phyloP scores from a whole-genome alignment of 2,329 filamentous ascomycete genomes.

The Camptophora hylomeconis region DNA sequence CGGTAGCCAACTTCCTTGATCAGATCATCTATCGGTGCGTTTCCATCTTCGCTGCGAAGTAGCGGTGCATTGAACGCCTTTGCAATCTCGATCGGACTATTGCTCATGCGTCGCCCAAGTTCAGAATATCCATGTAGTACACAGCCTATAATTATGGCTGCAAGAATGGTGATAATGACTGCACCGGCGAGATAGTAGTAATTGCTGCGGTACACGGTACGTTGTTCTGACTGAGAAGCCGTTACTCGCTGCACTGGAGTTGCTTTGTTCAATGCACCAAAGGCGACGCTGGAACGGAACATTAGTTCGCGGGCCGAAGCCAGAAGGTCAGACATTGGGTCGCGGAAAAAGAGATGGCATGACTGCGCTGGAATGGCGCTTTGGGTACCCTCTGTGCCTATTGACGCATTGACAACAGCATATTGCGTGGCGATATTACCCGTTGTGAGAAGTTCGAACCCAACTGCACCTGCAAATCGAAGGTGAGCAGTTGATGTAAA shows the following conservation, averaged over 20 bases:
- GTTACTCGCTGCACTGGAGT: constrained; percentile 4
- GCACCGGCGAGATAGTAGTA: constrained; percentile 7
- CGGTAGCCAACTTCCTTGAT: constrained; percentile 3
- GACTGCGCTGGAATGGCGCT: not conserved
- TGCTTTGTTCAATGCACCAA: constrained; percentile 4
- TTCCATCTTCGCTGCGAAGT: constrained; percentile 5
- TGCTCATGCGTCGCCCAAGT: constrained; percentile 7
- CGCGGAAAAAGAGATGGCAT: constrained; percentile 5
- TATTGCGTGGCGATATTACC: constrained; percentile 5
- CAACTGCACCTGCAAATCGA: constrained; percentile 7
- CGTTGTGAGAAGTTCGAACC: constrained; percentile 4
- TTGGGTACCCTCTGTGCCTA: not conserved
- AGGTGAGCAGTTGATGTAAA: constrained; percentile 5
- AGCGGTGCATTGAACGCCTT: constrained; percentile 14
- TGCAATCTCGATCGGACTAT: constrained; percentile 13
- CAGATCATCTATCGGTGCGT: constrained; percentile 2
- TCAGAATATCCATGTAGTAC: constrained; percentile 10
- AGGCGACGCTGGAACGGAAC: constrained; percentile 6
- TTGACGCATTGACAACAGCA: constrained; percentile 2
- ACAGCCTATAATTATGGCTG: not conserved
- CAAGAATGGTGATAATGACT: constrained; percentile 3
- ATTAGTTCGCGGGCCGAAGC: constrained; percentile 5
- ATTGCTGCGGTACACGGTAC: constrained; percentile 8
- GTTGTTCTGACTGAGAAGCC: constrained; percentile 2
- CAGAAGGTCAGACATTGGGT: constrained; percentile 7